Evolutionary conservation across 2,329 filamentous ascomycete genomes (phyloP), one percentile per base, ranked within the genome.

Genomic region (Onygena corvina): DNA sequence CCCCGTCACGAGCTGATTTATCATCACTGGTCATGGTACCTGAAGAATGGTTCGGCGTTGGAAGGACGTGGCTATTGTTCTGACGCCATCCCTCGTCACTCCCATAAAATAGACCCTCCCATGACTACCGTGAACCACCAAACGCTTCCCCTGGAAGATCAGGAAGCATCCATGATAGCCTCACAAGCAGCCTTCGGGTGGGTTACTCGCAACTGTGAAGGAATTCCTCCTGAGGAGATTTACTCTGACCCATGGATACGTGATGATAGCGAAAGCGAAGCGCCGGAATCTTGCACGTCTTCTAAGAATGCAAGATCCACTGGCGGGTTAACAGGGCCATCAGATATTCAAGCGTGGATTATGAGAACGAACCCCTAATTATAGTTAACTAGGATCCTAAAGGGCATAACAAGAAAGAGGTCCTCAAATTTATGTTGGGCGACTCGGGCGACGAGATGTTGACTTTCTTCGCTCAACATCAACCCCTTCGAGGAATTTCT

Each of bases 131-230:
- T 46, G 25, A n/a, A 46, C 25, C 25, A 46, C 23, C 25, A 21
- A 16, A 18, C 42, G 16, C 42, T 18, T 3, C 7, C 30, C 21
- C 42, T 46, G 1, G 9, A 3, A 38, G 35, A 38, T 11, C 51
- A 55, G 50, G 38, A 45, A 4, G 51, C 51, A 11, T 58, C 56
- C n/a, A 12, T 35, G 31, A 44, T 54, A 45, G 56, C 55, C 1
- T 56, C 55, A 16, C 23, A 49, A 9, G 48, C 54, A 35, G 51
- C 56, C 1, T 59, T 59, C 40, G 49, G 21, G 8, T 59, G 53
- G 56, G 47, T 56, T 18, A 46, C 48, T 16, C 38, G 53, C 33
- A 53, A 54, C 30, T 50, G 52, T 4, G 53, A 58, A 33, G 54
- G 50, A 45, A 9, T 50, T 11, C 53, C 52, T 9, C 29, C 49